Base-by-base conservation (phyloP, 768 basidiomycete species). In the Pholiota molesta region DNA sequence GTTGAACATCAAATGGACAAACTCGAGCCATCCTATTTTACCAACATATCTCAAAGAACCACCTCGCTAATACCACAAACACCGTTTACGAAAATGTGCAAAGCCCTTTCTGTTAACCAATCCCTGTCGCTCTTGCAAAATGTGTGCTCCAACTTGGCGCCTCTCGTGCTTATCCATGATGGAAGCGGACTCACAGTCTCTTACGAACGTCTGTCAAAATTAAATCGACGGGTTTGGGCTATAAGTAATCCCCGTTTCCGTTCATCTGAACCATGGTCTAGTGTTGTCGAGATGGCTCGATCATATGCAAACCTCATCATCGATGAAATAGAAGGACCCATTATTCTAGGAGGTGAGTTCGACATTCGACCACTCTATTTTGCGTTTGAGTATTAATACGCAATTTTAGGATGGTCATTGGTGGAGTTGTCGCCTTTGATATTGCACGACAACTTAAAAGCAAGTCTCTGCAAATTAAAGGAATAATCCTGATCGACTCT, bases 371-470 rank as follows among this genome's bases (percentile, higher is more conserved):
- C 45, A 26, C 42, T 47, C 44, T 21, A 31, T 35, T 39, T 29
- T 10, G 28, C 16, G 28, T 3, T 29, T 28, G 5, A 1, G 21
- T 37, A 39, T 60, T n/a, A 59, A 58, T 9, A 44, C 19, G 9
- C 35, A 26, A 29, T 16, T 5, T 44, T 57, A 91, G 90, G 90
- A 0, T 92, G 90, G 90, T 92, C 90, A 2, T 89, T 64, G 90
- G 90, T 13, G 90, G 90, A 1, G 85, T 90, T 4, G 83, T 85
- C 0, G 88, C 90, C 0, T 91, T 85, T 66, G 90, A 91, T 66
- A 74, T 84, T 2, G 83, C 86, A 17, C 79, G 78, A 0, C 81
- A 83, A 28, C 79, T 91, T 40, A 59, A 28, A 17, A 62, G 75
- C n/a, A 71, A 65, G 19, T 74, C 68, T 5, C 65, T 81, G 9